A percentile compares a stretch with the other conserved stretches of the same genome.
These are phyloP conservation scores for Gossypium sturtianum DNA, from an alignment of 345 rosid genomes.

Conservation along the genomic window DNA sequence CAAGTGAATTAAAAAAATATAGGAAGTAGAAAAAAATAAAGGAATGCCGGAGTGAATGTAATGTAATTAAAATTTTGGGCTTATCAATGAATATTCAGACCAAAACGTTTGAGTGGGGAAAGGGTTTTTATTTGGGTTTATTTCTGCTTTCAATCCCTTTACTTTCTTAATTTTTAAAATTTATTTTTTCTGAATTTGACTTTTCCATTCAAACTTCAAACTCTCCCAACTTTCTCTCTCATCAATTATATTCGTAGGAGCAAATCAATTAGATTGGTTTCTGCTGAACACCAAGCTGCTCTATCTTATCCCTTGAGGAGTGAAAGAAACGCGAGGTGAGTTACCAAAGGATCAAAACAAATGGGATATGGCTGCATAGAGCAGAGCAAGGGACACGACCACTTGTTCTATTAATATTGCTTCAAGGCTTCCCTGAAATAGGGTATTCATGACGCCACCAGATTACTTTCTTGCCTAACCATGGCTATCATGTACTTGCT, in stretches of 20 bases:
- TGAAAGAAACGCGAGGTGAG: neutral
- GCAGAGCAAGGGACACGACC: slow-evolving; percentile 62
- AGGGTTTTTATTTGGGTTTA: no score
- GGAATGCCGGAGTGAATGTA: no score
- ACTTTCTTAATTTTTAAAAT: no score
- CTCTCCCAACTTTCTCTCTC: neutral
- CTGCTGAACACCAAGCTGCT: neutral
- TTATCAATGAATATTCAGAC: no score
- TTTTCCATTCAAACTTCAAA: neutral
- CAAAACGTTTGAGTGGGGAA: no score
- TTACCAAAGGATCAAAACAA: slow-evolving; percentile 14
- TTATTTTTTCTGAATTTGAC: neutral
- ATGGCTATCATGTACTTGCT: slow-evolving; percentile 56
- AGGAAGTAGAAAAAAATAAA: no score
- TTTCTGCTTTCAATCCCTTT: no score
- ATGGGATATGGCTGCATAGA: slow-evolving; percentile 26
- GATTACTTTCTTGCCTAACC: slow-evolving; percentile 42
- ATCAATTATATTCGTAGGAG: neutral
- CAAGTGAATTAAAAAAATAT: no score
- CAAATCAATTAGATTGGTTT: neutral
- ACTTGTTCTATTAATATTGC: slow-evolving; percentile 44
- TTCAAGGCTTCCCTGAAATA: slow-evolving; percentile 72
- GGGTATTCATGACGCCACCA: slow-evolving; percentile 77
- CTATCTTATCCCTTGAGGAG: neutral
- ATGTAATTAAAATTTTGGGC: no score